Percentiles rank a stretch among this genome's conserved stretches.
Conservation (phyloP, 2,329 filamentous ascomycete species). For the Fusarium heterosporum region DNA sequence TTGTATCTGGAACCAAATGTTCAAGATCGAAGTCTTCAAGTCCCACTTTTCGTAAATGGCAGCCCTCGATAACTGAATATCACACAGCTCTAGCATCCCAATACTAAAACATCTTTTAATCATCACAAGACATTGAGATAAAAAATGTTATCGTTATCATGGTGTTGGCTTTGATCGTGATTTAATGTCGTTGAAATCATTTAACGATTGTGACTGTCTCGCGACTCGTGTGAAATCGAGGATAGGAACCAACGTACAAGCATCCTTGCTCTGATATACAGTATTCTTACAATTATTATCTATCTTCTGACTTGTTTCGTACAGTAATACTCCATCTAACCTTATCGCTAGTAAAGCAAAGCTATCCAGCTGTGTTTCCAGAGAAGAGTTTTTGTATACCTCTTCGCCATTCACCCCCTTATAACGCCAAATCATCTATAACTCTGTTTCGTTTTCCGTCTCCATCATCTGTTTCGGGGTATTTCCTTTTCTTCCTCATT, state of each 20-base stretch:
- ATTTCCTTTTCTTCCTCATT: constrained; percentile 17
- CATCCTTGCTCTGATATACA: constrained; percentile 7
- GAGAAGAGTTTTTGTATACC: constrained; percentile 33
- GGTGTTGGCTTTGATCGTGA: too few species aligned
- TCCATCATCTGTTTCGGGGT: constrained; percentile 14
- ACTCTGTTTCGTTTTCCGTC: not conserved
- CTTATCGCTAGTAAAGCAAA: constrained; percentile 21
- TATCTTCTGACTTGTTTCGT: constrained; percentile 38
- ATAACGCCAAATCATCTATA: constrained; percentile 42
- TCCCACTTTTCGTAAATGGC: constrained; percentile 37
- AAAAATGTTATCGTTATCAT: too few species aligned
- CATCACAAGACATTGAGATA: not conserved
- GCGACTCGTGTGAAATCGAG: not conserved
- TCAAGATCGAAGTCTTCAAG: constrained; percentile 40
- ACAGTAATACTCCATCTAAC: constrained; percentile 34
- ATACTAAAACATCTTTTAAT: not conserved
- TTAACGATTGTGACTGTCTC: not conserved
- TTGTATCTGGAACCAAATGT: not conserved
- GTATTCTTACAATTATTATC: constrained; percentile 45
- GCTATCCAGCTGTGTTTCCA: constrained; percentile 7
- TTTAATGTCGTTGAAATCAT: not conserved
- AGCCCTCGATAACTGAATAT: constrained; percentile 51
- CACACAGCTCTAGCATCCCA: constrained; percentile 2
- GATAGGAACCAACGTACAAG: not conserved
- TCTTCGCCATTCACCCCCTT: constrained; percentile 10